Evolutionary conservation across 2,329 filamentous ascomycete species (phyloP), one percentile per base, ranked within the genome.

Genomic region (Botrytis medusae): DNA sequence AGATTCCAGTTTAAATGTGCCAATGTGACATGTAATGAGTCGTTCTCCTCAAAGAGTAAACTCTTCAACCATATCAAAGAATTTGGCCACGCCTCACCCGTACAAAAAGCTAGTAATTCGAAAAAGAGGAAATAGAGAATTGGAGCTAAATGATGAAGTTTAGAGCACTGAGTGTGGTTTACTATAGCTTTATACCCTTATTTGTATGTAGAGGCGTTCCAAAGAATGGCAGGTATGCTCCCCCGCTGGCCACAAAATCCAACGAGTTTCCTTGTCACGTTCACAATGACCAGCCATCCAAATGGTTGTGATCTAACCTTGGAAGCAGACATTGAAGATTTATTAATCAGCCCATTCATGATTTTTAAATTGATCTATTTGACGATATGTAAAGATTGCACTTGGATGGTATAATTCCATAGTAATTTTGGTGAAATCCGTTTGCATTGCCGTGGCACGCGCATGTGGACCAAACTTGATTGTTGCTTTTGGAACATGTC

Each of bases 21-120:
- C 1, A 82, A 83, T 1, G 29, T 60, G 29, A 46, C 51, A 20
- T 93, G 91, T 79, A 83, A 85, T 62, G 85, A 85, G 20, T 82
- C 81, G 0, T 93, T 92, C 77, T 75, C 85, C 0, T 89, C 87
- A 1, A 90, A 88, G 76, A 90, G 84, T n/a, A 87, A 87, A 75
- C 79, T 93, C 51, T 91, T 91, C 78, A 83, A 86, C 74, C 91
- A 93, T 81, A 83, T 92, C 70, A 86, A 87, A 77, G 84, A 87
- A 37, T 80, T 85, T 32, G 81, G 81, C 34, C 90, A 92, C 82
- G 89, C 87, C 9, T 86, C 87, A 69, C 83, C 83, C 20, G 76
- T 82, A 37, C 32, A 77, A 44, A 78, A 79, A 63, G 44, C 54
- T 37, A 69, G n/a, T 16, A 80, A 77, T 54, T 75, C 74, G n/a